A percentile compares a stretch with the other conserved stretches of the same genome.
Evolutionary conservation across 768 basidiomycete genomes (phyloP).

Genomic region (Suillus decipiens): DNA sequence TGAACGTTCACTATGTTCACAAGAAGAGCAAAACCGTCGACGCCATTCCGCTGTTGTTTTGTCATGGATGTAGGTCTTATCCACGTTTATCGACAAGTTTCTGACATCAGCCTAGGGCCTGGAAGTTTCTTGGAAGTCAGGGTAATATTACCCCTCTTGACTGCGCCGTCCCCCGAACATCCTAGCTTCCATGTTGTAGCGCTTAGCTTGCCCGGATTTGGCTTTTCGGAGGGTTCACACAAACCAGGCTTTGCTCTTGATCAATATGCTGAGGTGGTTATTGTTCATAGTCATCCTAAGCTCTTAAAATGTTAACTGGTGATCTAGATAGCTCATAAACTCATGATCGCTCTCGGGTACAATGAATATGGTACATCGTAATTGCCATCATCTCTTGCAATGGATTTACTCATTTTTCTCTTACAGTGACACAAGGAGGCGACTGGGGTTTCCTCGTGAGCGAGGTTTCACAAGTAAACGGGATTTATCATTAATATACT

Average conservation of each 20-base stretch:
- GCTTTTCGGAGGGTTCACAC: slow-evolving; percentile 58
- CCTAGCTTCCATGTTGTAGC: slow-evolving; percentile 68
- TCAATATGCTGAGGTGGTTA: slow-evolving; percentile 58
- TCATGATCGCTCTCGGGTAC: slow-evolving; percentile 48
- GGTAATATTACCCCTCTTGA: slow-evolving; percentile 41
- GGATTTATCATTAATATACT: not conserved
- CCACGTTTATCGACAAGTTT: slow-evolving; percentile 25
- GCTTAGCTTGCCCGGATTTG: slow-evolving; percentile 34
- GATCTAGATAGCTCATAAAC: slow-evolving; percentile 43
- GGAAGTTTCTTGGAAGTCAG: slow-evolving; percentile 1
- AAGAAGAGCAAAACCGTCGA: slow-evolving; percentile 42
- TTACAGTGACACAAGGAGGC: slow-evolving; percentile 48
- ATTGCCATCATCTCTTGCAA: not conserved
- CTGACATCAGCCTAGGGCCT: not conserved
- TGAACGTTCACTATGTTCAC: slow-evolving; percentile 63
- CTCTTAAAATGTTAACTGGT: slow-evolving; percentile 9
- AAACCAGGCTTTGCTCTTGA: slow-evolving; percentile 48
- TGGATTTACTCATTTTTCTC: slow-evolving; percentile 2
- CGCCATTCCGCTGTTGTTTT: slow-evolving; percentile 60
- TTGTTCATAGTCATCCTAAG: not conserved
- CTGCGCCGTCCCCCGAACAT: slow-evolving; percentile 38
- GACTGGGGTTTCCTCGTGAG: slow-evolving; percentile 47
- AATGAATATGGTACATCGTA: slow-evolving; percentile 14
- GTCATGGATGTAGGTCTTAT: slow-evolving; percentile 61
- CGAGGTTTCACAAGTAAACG: not conserved